Percentiles rank a stretch among this genome's conserved stretches.
Conservation (phyloP, 192 early-diverging fungal species). For the Cetraspora pellucida region DNA sequence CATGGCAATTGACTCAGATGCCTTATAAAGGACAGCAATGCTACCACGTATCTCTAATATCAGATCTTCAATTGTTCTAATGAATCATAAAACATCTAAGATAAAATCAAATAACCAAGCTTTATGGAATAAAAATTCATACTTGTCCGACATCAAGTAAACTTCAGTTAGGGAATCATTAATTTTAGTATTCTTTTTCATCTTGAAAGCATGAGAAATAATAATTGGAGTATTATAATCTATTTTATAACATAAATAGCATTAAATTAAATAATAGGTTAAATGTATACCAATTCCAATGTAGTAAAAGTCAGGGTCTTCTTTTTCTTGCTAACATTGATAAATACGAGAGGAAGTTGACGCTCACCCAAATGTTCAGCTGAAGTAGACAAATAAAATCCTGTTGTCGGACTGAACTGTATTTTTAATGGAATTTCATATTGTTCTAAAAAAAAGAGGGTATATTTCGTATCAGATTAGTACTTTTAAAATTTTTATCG, state of each 20-base stretch:
- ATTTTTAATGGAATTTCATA: constrained; percentile 67
- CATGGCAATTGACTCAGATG: constrained; percentile 74
- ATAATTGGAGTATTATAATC: not conserved
- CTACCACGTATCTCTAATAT: constrained; percentile 54
- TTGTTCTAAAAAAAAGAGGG: constrained; percentile 47
- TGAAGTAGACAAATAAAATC: constrained; percentile 62
- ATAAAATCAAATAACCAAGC: not conserved
- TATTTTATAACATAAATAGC: not conserved
- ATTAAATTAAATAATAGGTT: not conserved
- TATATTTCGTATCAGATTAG: constrained; percentile 46
- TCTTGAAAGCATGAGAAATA: constrained; percentile 37
- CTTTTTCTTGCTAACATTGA: constrained; percentile 71
- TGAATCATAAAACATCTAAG: constrained; percentile 3
- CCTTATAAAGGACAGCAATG: constrained; percentile 68
- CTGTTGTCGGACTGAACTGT: constrained; percentile 60
- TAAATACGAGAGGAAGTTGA: constrained; percentile 66
- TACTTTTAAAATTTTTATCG: constrained; percentile 46
- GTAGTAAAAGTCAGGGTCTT: constrained; percentile 72
- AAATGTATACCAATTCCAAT: constrained; percentile 64
- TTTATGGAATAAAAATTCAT: constrained; percentile 21
- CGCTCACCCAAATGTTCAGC: constrained; percentile 45
- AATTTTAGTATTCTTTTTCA: constrained; percentile 81
- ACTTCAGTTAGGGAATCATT: constrained; percentile 82
- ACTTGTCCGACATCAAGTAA: constrained; percentile 79
- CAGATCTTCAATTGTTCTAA: constrained; percentile 52